These are phyloP conservation scores for Auriscalpium microsporum DNA, from an alignment of 768 basidiomycete genomes.

Conservation along the genomic window DNA sequence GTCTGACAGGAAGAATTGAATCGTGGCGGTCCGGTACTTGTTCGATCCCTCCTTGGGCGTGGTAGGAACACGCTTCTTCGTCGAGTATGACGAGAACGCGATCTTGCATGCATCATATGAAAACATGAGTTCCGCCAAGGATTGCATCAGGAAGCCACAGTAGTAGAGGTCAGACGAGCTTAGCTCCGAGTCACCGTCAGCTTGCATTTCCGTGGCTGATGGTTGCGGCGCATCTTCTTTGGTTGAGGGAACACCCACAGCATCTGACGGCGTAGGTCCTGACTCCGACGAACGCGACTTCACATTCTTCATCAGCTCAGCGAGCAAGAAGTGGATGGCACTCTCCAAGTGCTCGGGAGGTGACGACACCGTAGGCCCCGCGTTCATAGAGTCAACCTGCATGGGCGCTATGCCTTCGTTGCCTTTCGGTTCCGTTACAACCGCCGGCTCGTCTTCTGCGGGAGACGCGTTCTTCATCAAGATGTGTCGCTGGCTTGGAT, in stretches of 20 bases:
- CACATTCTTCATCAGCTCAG: slow-evolving; percentile 57
- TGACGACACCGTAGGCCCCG: slow-evolving; percentile 14
- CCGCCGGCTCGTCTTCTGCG: neutral
- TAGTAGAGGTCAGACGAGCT: slow-evolving; percentile 34
- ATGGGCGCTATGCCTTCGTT: neutral
- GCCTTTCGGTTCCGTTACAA: neutral
- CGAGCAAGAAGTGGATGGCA: slow-evolving; percentile 61
- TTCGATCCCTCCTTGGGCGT: slow-evolving; percentile 53
- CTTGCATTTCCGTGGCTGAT: neutral
- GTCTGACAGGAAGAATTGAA: slow-evolving; percentile 77
- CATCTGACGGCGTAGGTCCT: slow-evolving; percentile 1
- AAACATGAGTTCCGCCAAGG: slow-evolving; percentile 83
- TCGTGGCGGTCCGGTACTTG: slow-evolving; percentile 56
- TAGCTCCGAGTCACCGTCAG: neutral
- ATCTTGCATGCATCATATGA: slow-evolving; percentile 90
- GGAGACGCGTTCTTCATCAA: slow-evolving; percentile 16
- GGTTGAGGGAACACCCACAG: neutral
- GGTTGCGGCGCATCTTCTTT: neutral
- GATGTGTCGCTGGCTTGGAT: slow-evolving; percentile 22
- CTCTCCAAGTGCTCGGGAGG: slow-evolving; percentile 44
- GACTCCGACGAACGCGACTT: slow-evolving; percentile 21
- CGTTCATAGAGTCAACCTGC: slow-evolving; percentile 16
- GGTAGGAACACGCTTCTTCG: slow-evolving; percentile 50
- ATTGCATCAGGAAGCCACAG: slow-evolving; percentile 82
- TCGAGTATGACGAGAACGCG: slow-evolving; percentile 72